Conservation (phyloP, 148 eudicot genomes). For the Oxyria digyna region DNA sequence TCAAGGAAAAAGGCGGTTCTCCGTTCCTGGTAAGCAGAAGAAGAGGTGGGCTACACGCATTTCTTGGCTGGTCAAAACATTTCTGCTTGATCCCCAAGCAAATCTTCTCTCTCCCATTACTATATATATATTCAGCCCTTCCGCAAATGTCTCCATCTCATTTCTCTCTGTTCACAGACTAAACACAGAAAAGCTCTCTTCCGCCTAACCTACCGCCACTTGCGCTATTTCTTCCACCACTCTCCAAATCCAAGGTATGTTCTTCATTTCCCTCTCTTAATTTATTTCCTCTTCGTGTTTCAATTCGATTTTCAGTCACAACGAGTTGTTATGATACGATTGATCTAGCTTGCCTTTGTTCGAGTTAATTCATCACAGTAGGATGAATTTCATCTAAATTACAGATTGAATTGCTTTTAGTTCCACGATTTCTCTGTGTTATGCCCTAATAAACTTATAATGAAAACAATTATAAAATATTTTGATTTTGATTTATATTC, state of each 20-base stretch:
- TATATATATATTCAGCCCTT: neutral
- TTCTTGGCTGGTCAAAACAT: too few relatives aligned
- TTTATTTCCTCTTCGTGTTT: neutral
- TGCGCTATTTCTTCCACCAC: neutral
- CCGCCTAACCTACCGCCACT: neutral
- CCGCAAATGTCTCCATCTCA: neutral
- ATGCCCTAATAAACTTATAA: too few relatives aligned
- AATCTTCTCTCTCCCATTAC: neutral
- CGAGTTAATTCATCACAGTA: too few relatives aligned
- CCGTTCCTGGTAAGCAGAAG: neutral
- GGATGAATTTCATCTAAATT: too few relatives aligned
- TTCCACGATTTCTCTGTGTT: too few relatives aligned
- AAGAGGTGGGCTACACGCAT: neutral
- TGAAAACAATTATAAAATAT: too few relatives aligned
- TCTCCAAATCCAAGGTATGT: neutral
- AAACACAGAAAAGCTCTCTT: slow-evolving; percentile 1
- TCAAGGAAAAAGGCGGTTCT: neutral
- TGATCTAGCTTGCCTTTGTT: too few relatives aligned
- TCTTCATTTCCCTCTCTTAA: neutral
- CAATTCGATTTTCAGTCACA: too few relatives aligned
- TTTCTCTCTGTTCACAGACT: neutral
- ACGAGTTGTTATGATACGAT: too few relatives aligned
- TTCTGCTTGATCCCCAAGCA: neutral
- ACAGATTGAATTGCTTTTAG: too few relatives aligned
- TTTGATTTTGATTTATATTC: too few relatives aligned